Conservation (phyloP, 208 protist genomes). For the Novymonas esmeraldas region DNA sequence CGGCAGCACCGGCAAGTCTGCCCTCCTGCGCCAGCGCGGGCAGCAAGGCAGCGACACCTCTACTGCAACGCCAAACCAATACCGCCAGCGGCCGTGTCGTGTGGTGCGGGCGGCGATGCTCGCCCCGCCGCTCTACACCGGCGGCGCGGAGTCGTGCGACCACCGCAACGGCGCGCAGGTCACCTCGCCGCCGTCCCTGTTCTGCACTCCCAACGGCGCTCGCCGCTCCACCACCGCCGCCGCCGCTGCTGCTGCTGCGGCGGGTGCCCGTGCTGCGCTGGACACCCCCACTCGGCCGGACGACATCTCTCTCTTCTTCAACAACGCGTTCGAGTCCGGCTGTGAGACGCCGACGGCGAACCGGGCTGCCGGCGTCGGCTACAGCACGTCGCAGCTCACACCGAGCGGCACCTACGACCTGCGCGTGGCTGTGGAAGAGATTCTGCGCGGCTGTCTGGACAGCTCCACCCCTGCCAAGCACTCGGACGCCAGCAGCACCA, state of each 20-base stretch:
- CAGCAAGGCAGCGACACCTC: background rate
- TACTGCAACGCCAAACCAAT: background rate
- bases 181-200: slow-evolving; percentile 11
- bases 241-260: slow-evolving; percentile 7
- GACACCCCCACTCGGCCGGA: slow-evolving; percentile 29
- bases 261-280: background rate
- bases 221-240: slow-evolving; percentile 14
- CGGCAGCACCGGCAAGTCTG: background rate
- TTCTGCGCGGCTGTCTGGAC: slow-evolving; percentile 35
- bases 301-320: slow-evolving; percentile 30
- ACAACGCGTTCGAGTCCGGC: slow-evolving; percentile 34
- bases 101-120: slow-evolving; percentile 5
- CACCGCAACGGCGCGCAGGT: background rate
- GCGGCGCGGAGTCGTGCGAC: background rate
- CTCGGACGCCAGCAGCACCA: slow-evolving; percentile 14
- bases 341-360: slow-evolving; percentile 22
- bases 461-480: slow-evolving; percentile 18
- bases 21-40: slow-evolving; percentile 11
- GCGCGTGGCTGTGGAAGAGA: slow-evolving; percentile 35
- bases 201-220: slow-evolving; percentile 27
- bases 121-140: slow-evolving; percentile 11
- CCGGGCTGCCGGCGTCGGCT: background rate
- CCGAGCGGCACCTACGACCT: slow-evolving; percentile 22
- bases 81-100: slow-evolving; percentile 1
- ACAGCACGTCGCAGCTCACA: background rate